These are phyloP conservation scores for Lentinula aciculospora DNA, from an alignment of 768 basidiomycete species.

Conservation along the genomic window DNA sequence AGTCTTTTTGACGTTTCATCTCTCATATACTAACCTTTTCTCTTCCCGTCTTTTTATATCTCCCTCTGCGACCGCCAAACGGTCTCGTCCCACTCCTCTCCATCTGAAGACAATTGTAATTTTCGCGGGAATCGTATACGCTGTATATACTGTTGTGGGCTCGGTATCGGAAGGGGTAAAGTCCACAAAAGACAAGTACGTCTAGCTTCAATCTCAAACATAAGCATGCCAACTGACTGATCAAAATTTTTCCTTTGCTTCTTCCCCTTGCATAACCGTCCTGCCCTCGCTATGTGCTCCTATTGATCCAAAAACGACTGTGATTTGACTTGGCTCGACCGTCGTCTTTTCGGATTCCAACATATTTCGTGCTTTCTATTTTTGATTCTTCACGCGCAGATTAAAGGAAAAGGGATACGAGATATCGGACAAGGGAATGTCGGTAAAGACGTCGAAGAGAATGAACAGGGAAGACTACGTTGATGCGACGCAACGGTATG, in stretches of 20 bases:
- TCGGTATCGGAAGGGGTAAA: slow-evolving; percentile 36
- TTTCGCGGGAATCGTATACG: slow-evolving; percentile 41
- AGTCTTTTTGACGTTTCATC: slow-evolving; percentile 10
- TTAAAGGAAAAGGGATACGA: slow-evolving; percentile 53
- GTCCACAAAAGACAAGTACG: slow-evolving; percentile 53
- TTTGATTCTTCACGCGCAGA: slow-evolving; percentile 24
- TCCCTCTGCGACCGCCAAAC: background rate
- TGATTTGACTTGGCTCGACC: no score
- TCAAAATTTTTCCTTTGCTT: no score
- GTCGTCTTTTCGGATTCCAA: no score
- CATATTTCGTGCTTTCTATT: no score
- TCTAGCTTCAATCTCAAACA: slow-evolving; percentile 8
- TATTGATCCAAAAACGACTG: no score
- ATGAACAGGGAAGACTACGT: slow-evolving; percentile 62
- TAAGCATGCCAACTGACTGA: no score
- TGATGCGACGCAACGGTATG: slow-evolving; percentile 69
- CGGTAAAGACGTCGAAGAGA: slow-evolving; percentile 56
- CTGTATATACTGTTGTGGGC: slow-evolving; percentile 29
- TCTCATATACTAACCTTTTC: background rate
- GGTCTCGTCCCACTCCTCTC: background rate
- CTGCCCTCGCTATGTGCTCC: no score
- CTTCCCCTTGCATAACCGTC: no score
- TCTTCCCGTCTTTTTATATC: background rate
- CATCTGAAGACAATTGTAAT: slow-evolving; percentile 37
- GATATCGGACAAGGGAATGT: slow-evolving; percentile 54